Percentiles rank a stretch among this genome's conserved stretches.
Evolutionary conservation across 2,329 filamentous ascomycete species (phyloP).

Genomic region (Dryadomyces quercivorus): DNA sequence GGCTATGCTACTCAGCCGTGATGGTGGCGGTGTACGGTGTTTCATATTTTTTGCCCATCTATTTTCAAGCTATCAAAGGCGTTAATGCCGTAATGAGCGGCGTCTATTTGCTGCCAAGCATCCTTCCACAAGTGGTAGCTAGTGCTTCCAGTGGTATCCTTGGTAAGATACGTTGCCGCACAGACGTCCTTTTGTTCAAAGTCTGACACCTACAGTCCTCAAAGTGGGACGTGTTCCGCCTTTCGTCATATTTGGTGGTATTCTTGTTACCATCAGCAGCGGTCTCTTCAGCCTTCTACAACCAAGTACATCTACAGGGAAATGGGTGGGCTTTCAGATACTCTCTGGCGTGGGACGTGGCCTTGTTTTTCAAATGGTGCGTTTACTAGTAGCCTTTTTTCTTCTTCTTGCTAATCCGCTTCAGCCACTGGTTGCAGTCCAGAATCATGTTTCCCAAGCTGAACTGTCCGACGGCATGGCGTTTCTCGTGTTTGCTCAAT

Average conservation of each 20-base stretch:
- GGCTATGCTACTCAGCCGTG: slow-evolving; percentile 13
- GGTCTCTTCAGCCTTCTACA: slow-evolving; percentile 23
- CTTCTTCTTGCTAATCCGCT: background rate
- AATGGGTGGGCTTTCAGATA: slow-evolving; percentile 23
- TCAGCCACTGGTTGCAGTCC: slow-evolving; percentile 16
- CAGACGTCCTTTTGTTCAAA: background rate
- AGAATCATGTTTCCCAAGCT: slow-evolving; percentile 14
- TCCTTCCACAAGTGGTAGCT: slow-evolving; percentile 15
- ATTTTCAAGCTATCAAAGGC: slow-evolving; percentile 24
- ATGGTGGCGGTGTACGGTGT: slow-evolving; percentile 13
- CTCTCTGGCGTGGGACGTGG: slow-evolving; percentile 17
- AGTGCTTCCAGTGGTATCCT: slow-evolving; percentile 13
- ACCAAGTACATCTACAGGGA: slow-evolving; percentile 13
- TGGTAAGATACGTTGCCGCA: background rate
- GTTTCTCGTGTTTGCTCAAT: slow-evolving; percentile 36
- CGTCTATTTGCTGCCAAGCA: slow-evolving; percentile 19
- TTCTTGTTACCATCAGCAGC: slow-evolving; percentile 19
- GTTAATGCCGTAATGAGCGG: slow-evolving; percentile 20
- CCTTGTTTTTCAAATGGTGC: slow-evolving; percentile 16
- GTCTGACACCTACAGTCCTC: slow-evolving; percentile 8
- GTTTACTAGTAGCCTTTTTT: background rate
- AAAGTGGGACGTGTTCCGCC: slow-evolving; percentile 22
- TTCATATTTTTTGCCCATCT: slow-evolving; percentile 22
- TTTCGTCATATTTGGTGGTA: slow-evolving; percentile 18
- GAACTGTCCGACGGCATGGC: slow-evolving; percentile 17